Percentiles rank a stretch among this genome's conserved stretches.
These are phyloP conservation scores for Phytophthora aleatoria DNA, from an alignment of 352 stramenopile species.

Conservation along the genomic window DNA sequence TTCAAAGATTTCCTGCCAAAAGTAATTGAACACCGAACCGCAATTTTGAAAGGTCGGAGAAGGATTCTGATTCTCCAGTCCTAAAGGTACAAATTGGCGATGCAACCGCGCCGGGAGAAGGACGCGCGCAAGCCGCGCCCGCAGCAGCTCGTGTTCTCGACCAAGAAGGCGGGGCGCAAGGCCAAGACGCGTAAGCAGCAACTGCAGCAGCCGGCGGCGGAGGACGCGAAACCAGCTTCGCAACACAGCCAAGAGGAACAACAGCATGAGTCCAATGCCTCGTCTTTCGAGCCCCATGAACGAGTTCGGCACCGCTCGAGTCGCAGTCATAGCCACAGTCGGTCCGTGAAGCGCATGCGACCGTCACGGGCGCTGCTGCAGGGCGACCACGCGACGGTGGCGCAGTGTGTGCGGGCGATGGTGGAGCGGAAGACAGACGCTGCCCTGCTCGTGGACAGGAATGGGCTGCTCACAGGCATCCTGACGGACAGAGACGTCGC, in stretches of 20 bases:
- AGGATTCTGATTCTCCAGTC: constrained; percentile 13
- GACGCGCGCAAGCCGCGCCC: constrained; percentile 25
- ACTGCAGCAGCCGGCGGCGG: constrained; percentile 3
- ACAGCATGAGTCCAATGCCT: constrained; percentile 8
- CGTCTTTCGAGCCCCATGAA: constrained; percentile 12
- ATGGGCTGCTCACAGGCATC: constrained; percentile 93
- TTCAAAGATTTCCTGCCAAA: constrained; percentile 6
- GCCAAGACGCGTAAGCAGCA: constrained; percentile 34
- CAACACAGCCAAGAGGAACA: constrained; percentile 18
- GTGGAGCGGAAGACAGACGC: constrained; percentile 91
- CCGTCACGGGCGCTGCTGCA: constrained; percentile 76
- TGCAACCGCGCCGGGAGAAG: constrained; percentile 34
- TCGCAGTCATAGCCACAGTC: constrained; percentile 34
- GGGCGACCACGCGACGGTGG: constrained; percentile 68
- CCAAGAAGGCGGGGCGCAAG: constrained; percentile 53
- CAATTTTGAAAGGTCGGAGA: constrained; percentile 24
- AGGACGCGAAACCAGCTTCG: constrained; percentile 8
- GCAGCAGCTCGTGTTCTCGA: constrained; percentile 71
- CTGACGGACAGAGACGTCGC: constrained; percentile 97
- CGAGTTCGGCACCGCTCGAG: constrained; percentile 25
- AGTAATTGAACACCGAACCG: constrained; percentile 7
- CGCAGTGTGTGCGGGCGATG: constrained; percentile 85
- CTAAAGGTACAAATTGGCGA: constrained; percentile 13
- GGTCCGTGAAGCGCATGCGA: constrained; percentile 59
- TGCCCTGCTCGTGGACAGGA: constrained; percentile 90